These are phyloP conservation scores for Backusella australiensis DNA, from an alignment of 192 early-diverging fungal species.

Conservation along the genomic window DNA sequence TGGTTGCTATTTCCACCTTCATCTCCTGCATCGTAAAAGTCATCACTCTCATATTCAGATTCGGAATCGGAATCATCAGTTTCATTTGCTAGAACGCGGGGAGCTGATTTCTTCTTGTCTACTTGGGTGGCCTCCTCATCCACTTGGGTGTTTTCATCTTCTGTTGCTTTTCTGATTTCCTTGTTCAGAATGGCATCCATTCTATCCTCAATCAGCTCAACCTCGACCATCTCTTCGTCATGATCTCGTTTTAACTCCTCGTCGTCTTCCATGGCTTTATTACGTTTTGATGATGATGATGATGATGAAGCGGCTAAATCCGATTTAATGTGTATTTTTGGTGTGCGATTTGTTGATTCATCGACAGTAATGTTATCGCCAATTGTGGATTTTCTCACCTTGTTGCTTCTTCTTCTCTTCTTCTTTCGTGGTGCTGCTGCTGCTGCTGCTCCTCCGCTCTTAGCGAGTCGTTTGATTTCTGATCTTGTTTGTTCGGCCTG, in stretches of 20 bases:
- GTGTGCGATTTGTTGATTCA: not conserved
- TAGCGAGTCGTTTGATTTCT: not conserved
- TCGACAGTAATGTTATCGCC: not conserved
- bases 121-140: not conserved
- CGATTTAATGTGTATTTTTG: not conserved
- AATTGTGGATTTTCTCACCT: not conserved
- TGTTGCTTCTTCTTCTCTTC: not conserved
- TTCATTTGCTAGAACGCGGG: not conserved
- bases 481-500: not conserved
- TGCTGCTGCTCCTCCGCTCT: not conserved
- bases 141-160: not conserved
- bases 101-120: not conserved
- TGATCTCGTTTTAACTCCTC: conserved; percentile 9
- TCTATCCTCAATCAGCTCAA: not conserved
- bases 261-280: not conserved
- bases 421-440: not conserved
- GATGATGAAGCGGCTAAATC: not conserved
- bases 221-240: conserved; percentile 27
- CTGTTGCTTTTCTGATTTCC: not conserved
- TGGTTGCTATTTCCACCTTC: conserved; percentile 9
- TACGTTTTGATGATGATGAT: not conserved
- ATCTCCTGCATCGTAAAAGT: not conserved
- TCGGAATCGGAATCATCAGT: not conserved
- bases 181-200: not conserved
- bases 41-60: not conserved